phyloP scores from a whole-genome alignment of 345 rosid genomes.

The Brassica rapa region DNA sequence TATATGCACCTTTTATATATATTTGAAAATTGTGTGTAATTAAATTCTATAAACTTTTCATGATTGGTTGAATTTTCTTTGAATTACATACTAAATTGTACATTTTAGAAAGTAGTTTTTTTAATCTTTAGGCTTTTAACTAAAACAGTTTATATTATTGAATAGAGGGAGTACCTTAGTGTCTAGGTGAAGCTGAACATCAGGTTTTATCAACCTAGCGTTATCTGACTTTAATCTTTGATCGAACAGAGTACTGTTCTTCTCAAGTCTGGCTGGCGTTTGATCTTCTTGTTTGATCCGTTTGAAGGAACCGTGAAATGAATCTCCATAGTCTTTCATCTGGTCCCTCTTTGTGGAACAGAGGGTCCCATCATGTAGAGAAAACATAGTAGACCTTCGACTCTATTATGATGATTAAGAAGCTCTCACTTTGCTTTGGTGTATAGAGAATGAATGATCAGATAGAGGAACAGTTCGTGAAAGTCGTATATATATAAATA shows the following conservation, averaged over 20 bases:
- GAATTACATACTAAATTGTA: too few relatives aligned
- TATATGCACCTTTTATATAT: too few relatives aligned
- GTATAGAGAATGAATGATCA: slow-evolving; percentile 28
- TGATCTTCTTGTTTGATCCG: slow-evolving; percentile 30
- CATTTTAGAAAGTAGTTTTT: too few relatives aligned
- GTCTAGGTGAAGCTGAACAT: slow-evolving; percentile 27
- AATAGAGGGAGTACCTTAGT: slow-evolving; percentile 19
- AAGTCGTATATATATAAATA: slow-evolving; percentile 16
- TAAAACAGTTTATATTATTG: too few relatives aligned
- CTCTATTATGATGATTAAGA: slow-evolving; percentile 11
- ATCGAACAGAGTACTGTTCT: slow-evolving; percentile 23
- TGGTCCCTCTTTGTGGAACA: slow-evolving; percentile 31
- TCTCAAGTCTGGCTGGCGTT: slow-evolving; percentile 26
- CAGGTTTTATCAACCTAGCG: not conserved
- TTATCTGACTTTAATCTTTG: slow-evolving; percentile 26
- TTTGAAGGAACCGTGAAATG: slow-evolving; percentile 34
- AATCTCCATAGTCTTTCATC: slow-evolving; percentile 19
- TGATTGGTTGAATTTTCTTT: too few relatives aligned
- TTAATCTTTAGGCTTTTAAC: too few relatives aligned
- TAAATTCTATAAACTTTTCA: too few relatives aligned
- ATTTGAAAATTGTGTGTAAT: too few relatives aligned
- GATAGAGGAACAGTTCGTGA: slow-evolving; percentile 18
- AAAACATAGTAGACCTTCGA: slow-evolving; percentile 23
- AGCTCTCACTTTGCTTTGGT: slow-evolving; percentile 23
- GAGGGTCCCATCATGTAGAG: slow-evolving; percentile 18